These are phyloP conservation scores for Chaetomiaceae sp. DNA, from an alignment of 2,329 filamentous ascomycete genomes.

Conservation along the genomic window DNA sequence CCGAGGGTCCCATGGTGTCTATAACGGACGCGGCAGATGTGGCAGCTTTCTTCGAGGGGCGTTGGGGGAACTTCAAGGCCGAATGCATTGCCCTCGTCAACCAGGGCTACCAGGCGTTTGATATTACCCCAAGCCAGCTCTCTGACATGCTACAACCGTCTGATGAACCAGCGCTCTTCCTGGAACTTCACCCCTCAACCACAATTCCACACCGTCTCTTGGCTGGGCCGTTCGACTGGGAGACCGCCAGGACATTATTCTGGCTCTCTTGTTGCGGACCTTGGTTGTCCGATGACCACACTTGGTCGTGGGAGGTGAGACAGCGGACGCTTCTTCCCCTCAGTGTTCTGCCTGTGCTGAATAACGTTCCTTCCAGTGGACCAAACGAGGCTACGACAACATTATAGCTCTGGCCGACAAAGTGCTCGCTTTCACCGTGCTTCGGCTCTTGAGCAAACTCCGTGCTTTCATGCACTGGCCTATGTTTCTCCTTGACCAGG, in stretches of 20 bases:
- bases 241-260: slow-evolving; percentile 25
- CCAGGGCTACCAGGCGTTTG: too few relatives aligned
- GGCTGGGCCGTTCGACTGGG: slow-evolving; percentile 24
- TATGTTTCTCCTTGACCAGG: slow-evolving; percentile 2
- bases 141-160: not conserved
- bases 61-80: slow-evolving; percentile 18
- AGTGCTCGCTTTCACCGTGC: not conserved
- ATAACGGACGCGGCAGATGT: not conserved
- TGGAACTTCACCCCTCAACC: slow-evolving; percentile 26
- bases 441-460: slow-evolving; percentile 10
- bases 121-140: too few relatives aligned
- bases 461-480: slow-evolving; percentile 22
- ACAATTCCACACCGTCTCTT: slow-evolving; percentile 29
- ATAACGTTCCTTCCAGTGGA: slow-evolving; percentile 8
- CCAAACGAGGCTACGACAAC: slow-evolving; percentile 13
- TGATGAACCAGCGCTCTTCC: slow-evolving; percentile 2
- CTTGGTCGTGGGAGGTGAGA: slow-evolving; percentile 32
- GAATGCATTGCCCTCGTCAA: not conserved
- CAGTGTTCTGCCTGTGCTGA: not conserved
- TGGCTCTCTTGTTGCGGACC: slow-evolving; percentile 30
- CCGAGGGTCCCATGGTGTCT: too few relatives aligned
- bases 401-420: slow-evolving; percentile 10
- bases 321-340: not conserved
- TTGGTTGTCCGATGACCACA: slow-evolving; percentile 19
- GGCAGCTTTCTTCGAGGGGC: slow-evolving; percentile 12